phyloP scores from a whole-genome alignment of 352 stramenopile species.

The Pythium coloratum region DNA sequence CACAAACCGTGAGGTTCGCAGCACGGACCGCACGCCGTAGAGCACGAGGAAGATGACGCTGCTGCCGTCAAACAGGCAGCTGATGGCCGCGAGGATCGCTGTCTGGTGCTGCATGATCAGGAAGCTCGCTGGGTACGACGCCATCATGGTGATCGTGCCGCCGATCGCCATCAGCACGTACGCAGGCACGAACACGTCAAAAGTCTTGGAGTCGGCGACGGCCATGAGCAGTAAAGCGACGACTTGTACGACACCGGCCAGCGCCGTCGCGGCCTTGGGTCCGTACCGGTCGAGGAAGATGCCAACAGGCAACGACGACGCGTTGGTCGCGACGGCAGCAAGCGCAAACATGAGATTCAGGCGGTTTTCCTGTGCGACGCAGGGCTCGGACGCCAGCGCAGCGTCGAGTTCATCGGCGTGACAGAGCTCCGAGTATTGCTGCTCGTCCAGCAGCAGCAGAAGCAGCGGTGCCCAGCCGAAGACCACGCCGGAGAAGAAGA shows the following conservation, averaged over 20 bases:
- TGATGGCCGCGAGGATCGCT: conserved; percentile 43
- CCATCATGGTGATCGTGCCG: conserved; percentile 49
- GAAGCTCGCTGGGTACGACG: conserved; percentile 44
- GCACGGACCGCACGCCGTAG: conserved; percentile 30
- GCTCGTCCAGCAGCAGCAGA: conserved; percentile 75
- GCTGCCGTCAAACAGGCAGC: conserved; percentile 45
- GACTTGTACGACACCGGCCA: conserved; percentile 62
- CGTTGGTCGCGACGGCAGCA: conserved; percentile 74
- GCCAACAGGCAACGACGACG: conserved; percentile 67
- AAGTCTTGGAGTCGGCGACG: conserved; percentile 56
- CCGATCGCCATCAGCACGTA: conserved; percentile 39
- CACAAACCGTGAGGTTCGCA: conserved; percentile 26
- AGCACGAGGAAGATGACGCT: conserved; percentile 40
- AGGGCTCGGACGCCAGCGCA: conserved; percentile 25
- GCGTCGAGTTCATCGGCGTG: conserved; percentile 6
- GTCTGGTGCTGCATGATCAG: conserved; percentile 42
- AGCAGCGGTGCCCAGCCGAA: conserved; percentile 87
- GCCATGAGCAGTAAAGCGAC: conserved; percentile 65
- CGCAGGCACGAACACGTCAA: conserved; percentile 45
- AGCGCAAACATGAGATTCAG: conserved; percentile 86
- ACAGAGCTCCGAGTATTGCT: conserved; percentile 81
- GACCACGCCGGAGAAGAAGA: conserved; percentile 83
- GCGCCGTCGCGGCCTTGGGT: conserved; percentile 45
- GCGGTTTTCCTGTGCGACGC: conserved; percentile 71
- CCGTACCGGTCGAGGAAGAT: conserved; percentile 72